These are phyloP conservation scores for Leccinum sublutescens DNA, from an alignment of 768 basidiomycete genomes.

Conservation along the genomic window DNA sequence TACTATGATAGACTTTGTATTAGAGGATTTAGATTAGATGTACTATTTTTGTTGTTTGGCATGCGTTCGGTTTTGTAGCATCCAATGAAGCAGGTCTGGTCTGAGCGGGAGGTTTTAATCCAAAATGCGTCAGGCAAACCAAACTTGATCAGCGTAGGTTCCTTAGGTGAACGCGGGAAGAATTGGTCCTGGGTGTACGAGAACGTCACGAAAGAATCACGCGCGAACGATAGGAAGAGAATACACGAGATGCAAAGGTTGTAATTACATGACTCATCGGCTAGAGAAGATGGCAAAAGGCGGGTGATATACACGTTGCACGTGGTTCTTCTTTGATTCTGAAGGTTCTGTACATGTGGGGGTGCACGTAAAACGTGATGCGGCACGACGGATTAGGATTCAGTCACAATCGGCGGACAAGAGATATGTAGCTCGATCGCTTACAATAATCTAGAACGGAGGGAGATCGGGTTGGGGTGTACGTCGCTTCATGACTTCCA, in stretches of 20 bases:
- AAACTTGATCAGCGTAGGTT: neutral
- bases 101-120: neutral
- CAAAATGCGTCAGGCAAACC: neutral
- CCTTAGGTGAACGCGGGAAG: neutral
- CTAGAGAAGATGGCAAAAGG: constrained; percentile 13
- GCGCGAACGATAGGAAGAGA: constrained; percentile 9
- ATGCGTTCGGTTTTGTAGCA: neutral
- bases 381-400: neutral
- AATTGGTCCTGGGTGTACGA: neutral
- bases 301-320: constrained; percentile 20
- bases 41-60: neutral
- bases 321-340: constrained; percentile 12
- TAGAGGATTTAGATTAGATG: neutral
- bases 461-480: constrained; percentile 6
- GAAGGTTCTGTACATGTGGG: neutral
- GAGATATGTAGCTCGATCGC: neutral
- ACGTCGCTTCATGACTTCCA: constrained; percentile 75
- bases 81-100: neutral
- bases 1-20: neutral
- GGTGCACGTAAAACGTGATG: neutral
- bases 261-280: constrained; percentile 27
- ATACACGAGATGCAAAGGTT: constrained; percentile 19
- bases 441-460: constrained; percentile 26
- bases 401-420: neutral
- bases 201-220: neutral